Evolutionary conservation across 768 basidiomycete species (phyloP).

Genomic region (Lentinula edodes): DNA sequence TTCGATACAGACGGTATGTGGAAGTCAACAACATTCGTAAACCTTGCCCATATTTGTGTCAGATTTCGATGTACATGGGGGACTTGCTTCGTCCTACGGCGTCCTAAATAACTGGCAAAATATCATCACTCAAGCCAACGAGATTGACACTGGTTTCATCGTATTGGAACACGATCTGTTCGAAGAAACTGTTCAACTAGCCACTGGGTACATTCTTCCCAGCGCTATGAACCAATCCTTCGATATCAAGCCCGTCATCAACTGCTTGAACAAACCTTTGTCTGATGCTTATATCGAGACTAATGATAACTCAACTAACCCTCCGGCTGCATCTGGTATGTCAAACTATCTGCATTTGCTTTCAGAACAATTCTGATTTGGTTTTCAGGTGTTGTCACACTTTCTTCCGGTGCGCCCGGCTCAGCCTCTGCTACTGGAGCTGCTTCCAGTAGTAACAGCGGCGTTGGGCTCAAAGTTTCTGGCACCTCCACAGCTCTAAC

Average conservation of each 20-base stretch:
- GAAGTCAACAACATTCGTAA: slow-evolving; percentile 1
- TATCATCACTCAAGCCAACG: slow-evolving; percentile 60
- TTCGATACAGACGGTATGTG: slow-evolving; percentile 65
- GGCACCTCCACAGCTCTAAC: neutral
- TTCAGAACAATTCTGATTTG: neutral
- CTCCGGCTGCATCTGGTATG: slow-evolving; percentile 41
- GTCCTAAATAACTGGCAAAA: slow-evolving; percentile 68
- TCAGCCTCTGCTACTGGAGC: slow-evolving; percentile 23
- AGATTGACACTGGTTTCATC: slow-evolving; percentile 74
- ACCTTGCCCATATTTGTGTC: slow-evolving; percentile 4
- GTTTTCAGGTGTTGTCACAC: slow-evolving; percentile 16
- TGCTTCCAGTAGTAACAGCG: neutral
- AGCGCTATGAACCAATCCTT: slow-evolving; percentile 68
- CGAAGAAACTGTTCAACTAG: slow-evolving; percentile 79
- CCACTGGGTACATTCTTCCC: slow-evolving; percentile 82
- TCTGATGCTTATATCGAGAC: slow-evolving; percentile 79
- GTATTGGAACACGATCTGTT: slow-evolving; percentile 86
- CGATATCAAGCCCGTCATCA: slow-evolving; percentile 65
- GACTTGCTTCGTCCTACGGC: slow-evolving; percentile 46
- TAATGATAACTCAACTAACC: slow-evolving; percentile 63
- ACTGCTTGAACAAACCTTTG: slow-evolving; percentile 55
- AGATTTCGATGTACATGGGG: slow-evolving; percentile 82
- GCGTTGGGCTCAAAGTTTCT: neutral
- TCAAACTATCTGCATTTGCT: slow-evolving; percentile 24
- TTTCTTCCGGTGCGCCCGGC: slow-evolving; percentile 29